Conservation (phyloP, 1,284 basidiomycete genomes). For the Ceratobasidium sp. region DNA sequence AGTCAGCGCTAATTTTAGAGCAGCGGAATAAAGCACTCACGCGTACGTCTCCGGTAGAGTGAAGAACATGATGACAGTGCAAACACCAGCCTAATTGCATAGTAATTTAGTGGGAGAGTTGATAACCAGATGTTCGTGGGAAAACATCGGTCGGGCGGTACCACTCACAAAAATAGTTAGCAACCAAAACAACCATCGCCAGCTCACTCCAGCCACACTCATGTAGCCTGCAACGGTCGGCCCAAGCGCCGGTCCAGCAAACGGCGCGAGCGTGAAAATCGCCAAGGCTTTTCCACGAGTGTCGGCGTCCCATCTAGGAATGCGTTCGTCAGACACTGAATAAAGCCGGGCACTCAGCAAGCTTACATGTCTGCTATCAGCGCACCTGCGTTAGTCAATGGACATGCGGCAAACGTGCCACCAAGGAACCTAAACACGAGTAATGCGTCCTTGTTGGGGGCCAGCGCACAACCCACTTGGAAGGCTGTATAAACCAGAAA, state of each 20-base stretch:
- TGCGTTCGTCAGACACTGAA: slow-evolving; percentile 42
- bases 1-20: neutral
- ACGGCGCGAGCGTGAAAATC: slow-evolving; percentile 75
- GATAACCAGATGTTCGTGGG: too few species aligned
- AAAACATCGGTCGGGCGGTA: too few species aligned
- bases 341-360: slow-evolving; percentile 44
- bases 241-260: slow-evolving; percentile 70
- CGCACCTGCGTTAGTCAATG: slow-evolving; percentile 58
- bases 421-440: slow-evolving; percentile 73
- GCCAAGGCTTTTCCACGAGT: slow-evolving; percentile 73
- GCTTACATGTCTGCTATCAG: slow-evolving; percentile 60
- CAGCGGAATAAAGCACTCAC: neutral
- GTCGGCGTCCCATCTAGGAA: slow-evolving; percentile 64
- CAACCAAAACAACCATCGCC: slow-evolving; percentile 67
- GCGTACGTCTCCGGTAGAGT: slow-evolving; percentile 78
- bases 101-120: slow-evolving; percentile 50
- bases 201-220: slow-evolving; percentile 55
- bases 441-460: slow-evolving; percentile 65
- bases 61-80: slow-evolving; percentile 63
- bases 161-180: slow-evolving; percentile 46
- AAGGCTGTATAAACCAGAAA: slow-evolving; percentile 74
- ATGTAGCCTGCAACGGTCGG: slow-evolving; percentile 72
- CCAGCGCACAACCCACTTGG: slow-evolving; percentile 70
- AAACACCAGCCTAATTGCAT: slow-evolving; percentile 66
- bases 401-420: slow-evolving; percentile 64